Evolutionary conservation across 1,284 basidiomycete species (phyloP), one percentile per base, ranked within the genome.

Genomic region (Agaricales sp.): DNA sequence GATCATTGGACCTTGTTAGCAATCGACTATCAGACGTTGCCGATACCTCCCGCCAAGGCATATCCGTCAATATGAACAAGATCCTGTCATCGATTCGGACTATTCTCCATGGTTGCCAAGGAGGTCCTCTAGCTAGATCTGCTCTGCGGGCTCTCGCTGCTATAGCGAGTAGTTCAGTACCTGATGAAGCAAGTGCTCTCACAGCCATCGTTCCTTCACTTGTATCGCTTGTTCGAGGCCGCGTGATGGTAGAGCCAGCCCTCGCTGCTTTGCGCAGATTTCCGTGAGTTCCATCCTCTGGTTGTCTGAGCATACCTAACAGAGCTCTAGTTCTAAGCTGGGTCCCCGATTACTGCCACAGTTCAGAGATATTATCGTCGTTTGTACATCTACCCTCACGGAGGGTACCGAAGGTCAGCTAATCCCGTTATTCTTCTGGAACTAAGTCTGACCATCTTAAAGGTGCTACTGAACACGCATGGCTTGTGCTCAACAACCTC

Each of bases 291-390:
- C n/a, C n/a, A 45, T 44, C 37, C 48, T 50, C 37, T n/a, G n/a
- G n/a, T 35, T 50, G 37, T 41, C 6, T 30, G n/a, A 14, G 43
- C 23, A 2, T 30, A 26, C n/a, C 44, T 45, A 24, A 45, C 44
- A 13, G 20, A 4, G 6, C 35, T 54, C 35, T 35, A 91, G 89
- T 19, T 64, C 71, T 16, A 82, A 81, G 49, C 75, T 94, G n/a
- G 90, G 88, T 0, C 89, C 92, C 18, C 82, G 92, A 0, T 72
- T 90, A 46, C 90, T 96, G 47, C 89, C 92, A 3, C 76, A 80
- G 65, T 83, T 93, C 63, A 80, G 80, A 50, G 72, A 77, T n/a
- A 75, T 92, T 45, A 73, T 88, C 24, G 66, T 76, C 4, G 70
- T 79, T 47, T 78, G 78, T 52, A 68, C 82, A 22, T 54, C 61